These are phyloP conservation scores for Micractinium sp. DNA, from an alignment of 139 green algal species.

Conservation along the genomic window DNA sequence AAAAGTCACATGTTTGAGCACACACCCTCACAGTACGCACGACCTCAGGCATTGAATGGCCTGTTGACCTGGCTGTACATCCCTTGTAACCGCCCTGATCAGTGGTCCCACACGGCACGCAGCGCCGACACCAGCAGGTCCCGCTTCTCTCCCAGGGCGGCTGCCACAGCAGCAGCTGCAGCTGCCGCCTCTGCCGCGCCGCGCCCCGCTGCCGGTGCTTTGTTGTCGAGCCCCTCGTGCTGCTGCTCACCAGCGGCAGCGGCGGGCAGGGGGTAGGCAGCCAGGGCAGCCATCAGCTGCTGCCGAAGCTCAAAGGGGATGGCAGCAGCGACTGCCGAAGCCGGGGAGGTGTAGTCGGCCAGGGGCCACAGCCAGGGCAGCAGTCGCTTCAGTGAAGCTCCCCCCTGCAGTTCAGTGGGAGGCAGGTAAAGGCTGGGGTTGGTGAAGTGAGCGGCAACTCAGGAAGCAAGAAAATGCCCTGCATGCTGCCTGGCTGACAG, in stretches of 20 bases:
- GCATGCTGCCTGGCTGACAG: too few species aligned
- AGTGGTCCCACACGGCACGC: not conserved
- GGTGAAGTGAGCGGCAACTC: too few species aligned
- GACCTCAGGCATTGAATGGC: not conserved
- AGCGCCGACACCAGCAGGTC: constrained; percentile 18
- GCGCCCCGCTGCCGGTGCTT: not conserved
- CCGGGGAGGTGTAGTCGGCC: not conserved
- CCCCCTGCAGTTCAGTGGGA: not conserved
- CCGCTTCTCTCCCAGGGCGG: not conserved
- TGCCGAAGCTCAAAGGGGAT: not conserved
- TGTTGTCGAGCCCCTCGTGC: not conserved
- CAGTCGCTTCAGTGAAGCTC: constrained; percentile 12
- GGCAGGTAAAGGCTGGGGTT: not conserved
- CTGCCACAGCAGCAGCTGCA: not conserved
- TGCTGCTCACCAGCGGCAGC: too few species aligned
- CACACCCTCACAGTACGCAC: not conserved
- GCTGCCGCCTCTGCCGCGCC: not conserved
- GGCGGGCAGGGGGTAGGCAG: not conserved
- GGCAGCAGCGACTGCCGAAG: not conserved
- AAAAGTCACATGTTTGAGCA: not conserved
- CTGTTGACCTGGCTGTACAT: not conserved
- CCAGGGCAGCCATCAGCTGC: constrained; percentile 8
- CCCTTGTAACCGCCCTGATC: too few species aligned
- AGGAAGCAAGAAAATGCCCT: not conserved
- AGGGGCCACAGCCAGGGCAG: constrained; percentile 24